Base-by-base conservation (phyloP, 1,284 basidiomycete genomes). In the Ganoderma sinense region DNA sequence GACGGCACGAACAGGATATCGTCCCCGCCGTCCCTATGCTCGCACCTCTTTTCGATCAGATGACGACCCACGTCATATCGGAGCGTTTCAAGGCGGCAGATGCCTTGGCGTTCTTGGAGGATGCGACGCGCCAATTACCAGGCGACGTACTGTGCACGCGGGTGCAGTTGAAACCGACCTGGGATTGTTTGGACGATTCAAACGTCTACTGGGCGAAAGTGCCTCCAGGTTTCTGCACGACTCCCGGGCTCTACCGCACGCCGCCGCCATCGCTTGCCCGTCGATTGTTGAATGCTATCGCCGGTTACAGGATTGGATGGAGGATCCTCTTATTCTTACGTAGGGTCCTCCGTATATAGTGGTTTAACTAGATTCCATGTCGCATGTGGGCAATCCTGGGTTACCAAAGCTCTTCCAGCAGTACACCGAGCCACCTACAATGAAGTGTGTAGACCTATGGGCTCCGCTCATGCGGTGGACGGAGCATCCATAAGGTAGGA, bases 51-150 rank as follows among this genome's bases (percentile, higher is more conserved):
- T n/a, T n/a, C n/a, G n/a, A n/a, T n/a, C n/a, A n/a, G n/a, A n/a
- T n/a, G n/a, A n/a, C n/a, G n/a, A n/a, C n/a, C n/a, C n/a, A n/a
- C n/a, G n/a, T n/a, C n/a, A n/a, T 33, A 4, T 33, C 39, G 11
- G 10, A 55, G 0, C 62, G 71, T 0, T 68, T 68, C 55, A 72
- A 60, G 1, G 68, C 68, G 0, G 51, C 53, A 5, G 68, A 69
- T 7, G 65, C 71, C 29, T 29, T 45, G 8, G 14, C 29, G 2
- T 71, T 71, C 51, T 53, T 66, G 16, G 33, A 56, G 3, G 61
- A 36, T 1, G 43, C 43, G 10, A 6, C 13, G 0, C 10, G n/a
- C 1, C 3, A 20, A 1, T 8, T 70, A 29, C 39, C 58, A 4
- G n/a, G 40, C 29, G 33, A 60, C 2, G 23, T 36, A 11, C 26